Percentiles rank a stretch among this genome's conserved stretches.
phyloP scores from a whole-genome alignment of 2,329 filamentous ascomycete genomes.

The Neurospora sp. region DNA sequence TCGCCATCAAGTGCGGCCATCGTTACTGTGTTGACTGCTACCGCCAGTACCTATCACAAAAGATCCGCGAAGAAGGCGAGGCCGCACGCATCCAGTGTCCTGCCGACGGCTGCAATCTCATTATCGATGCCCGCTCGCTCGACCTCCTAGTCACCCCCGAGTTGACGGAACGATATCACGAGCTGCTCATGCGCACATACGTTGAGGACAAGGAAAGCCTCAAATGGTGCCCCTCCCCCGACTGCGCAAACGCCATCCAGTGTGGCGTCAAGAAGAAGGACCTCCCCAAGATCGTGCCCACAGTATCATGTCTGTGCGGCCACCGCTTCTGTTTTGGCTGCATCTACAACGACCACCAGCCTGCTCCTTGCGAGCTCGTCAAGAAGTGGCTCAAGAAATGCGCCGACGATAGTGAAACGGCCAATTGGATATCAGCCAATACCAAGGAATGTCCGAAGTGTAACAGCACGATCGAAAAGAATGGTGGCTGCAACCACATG shows the following conservation, averaged over 20 bases:
- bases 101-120: conserved; percentile 73
- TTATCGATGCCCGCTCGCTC: conserved; percentile 84
- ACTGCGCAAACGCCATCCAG: conserved; percentile 88
- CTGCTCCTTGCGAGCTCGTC: conserved; percentile 81
- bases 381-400: conserved; percentile 98
- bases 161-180: conserved; percentile 59
- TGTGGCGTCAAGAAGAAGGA: conserved; percentile 84
- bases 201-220: conserved; percentile 94
- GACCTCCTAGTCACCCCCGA: conserved; percentile 60
- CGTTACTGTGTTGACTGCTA: conserved; percentile 92
- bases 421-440: conserved; percentile 98
- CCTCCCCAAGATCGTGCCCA: conserved; percentile 75
- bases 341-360: conserved; percentile 80
- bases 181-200: conserved; percentile 84
- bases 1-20: conserved; percentile 92
- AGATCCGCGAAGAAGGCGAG: conserved; percentile 92
- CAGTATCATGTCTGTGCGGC: conserved; percentile 75
- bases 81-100: conserved; percentile 92
- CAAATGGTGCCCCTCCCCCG: conserved; percentile 97
- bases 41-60: conserved; percentile 79
- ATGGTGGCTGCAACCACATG: conserved; percentile 97
- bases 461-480: conserved; percentile 97
- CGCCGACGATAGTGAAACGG: conserved; percentile 94
- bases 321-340: conserved; percentile 95
- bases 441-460: conserved; percentile 98